These are phyloP conservation scores for Kwoniella sp. DNA, from an alignment of 768 basidiomycete genomes.

Conservation along the genomic window DNA sequence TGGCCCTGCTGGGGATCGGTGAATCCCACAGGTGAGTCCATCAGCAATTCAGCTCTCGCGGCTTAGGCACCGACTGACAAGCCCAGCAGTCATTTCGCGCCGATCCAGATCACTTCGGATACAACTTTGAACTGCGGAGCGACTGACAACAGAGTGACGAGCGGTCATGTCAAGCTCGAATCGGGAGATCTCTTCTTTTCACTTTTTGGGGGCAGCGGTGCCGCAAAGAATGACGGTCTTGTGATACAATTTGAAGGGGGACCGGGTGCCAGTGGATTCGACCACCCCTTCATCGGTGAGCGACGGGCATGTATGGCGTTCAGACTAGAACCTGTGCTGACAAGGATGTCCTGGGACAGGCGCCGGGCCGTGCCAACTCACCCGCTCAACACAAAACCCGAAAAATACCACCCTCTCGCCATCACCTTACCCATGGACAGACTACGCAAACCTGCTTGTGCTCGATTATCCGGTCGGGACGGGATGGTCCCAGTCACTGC, in stretches of 20 bases:
- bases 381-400: neutral
- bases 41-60: no score
- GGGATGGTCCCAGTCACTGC: constrained; percentile 8
- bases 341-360: no score
- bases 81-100: neutral
- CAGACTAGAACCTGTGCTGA: no score
- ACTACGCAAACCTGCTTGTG: constrained; percentile 11
- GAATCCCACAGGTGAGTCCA: neutral
- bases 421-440: constrained; percentile 12
- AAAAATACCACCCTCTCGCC: constrained; percentile 3
- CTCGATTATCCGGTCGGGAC: constrained; percentile 11
- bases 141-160: constrained; percentile 9
- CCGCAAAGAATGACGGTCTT: constrained; percentile 8
- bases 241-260: constrained; percentile 19
- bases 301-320: no score
- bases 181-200: constrained; percentile 16
- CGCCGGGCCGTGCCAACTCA: constrained; percentile 13
- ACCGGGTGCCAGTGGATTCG: constrained; percentile 10
- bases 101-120: neutral
- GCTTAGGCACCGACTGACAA: no score
- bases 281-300: constrained; percentile 18
- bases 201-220: constrained; percentile 2
- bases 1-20: neutral
- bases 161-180: constrained; percentile 8
- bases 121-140: constrained; percentile 11